phyloP scores from a whole-genome alignment of 2,329 filamentous ascomycete species.

The Fusarium subtropicale region DNA sequence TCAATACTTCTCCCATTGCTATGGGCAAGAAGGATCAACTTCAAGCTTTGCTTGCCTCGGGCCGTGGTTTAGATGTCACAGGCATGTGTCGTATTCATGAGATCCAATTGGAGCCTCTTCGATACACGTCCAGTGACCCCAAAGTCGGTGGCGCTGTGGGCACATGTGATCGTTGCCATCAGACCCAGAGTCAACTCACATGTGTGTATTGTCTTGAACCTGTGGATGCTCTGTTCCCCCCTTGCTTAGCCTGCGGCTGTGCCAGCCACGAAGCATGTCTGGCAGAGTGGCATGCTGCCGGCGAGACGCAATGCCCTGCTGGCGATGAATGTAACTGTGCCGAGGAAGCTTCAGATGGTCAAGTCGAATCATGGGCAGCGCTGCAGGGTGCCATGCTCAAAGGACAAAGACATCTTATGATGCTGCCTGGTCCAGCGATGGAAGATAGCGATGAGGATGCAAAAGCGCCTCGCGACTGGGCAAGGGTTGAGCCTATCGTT shows the following conservation, averaged over 20 bases:
- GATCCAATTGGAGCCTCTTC: constrained; percentile 69
- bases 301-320: constrained; percentile 69
- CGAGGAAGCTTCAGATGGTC: constrained; percentile 65
- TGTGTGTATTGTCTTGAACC: constrained; percentile 74
- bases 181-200: constrained; percentile 66
- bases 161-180: constrained; percentile 64
- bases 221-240: constrained; percentile 68
- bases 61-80: constrained; percentile 70
- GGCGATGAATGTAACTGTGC: constrained; percentile 74
- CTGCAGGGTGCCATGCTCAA: constrained; percentile 54
- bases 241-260: constrained; percentile 73
- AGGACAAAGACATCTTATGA: constrained; percentile 40
- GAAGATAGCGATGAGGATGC: constrained; percentile 48
- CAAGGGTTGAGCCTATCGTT: constrained; percentile 44
- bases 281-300: constrained; percentile 67
- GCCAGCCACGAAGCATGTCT: constrained; percentile 70
- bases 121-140: constrained; percentile 57
- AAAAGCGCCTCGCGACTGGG: constrained; percentile 45
- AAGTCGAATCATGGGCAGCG: constrained; percentile 71
- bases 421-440: constrained; percentile 49
- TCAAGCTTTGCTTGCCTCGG: constrained; percentile 62
- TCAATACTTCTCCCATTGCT: constrained; percentile 63
- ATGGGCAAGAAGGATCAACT: constrained; percentile 68
- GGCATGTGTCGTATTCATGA: constrained; percentile 73
- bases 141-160: constrained; percentile 62